phyloP scores from a whole-genome alignment of 164 flowering plant genomes.

The Stephania japonica region DNA sequence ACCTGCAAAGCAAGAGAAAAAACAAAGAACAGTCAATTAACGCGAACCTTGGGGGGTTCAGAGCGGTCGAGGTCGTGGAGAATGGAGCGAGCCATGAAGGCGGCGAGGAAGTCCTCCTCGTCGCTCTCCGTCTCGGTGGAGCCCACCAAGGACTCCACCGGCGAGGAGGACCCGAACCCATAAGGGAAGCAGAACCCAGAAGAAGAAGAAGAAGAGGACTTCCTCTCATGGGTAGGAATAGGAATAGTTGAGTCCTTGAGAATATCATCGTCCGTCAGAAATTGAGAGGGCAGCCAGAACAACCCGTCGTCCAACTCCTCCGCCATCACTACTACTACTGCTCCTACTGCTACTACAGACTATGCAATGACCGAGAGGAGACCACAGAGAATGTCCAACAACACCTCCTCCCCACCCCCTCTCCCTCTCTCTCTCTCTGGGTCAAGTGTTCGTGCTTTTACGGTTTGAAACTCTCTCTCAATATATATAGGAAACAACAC shows the following conservation, averaged over 20 bases:
- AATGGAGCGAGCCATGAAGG: constrained; percentile 37
- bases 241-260: no score
- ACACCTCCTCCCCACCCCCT: neutral
- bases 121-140: constrained; percentile 56
- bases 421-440: neutral
- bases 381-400: neutral
- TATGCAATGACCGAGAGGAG: no score
- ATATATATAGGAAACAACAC: no score
- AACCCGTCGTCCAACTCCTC: constrained; percentile 45
- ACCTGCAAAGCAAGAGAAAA: neutral
- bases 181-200: constrained; percentile 30
- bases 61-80: constrained; percentile 25
- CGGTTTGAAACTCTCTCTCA: neutral
- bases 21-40: no score
- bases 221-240: no score
- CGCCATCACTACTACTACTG: constrained; percentile 29
- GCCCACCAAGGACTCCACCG: constrained; percentile 43
- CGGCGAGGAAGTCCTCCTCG: constrained; percentile 44
- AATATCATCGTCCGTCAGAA: constrained; percentile 44
- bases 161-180: constrained; percentile 38
- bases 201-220: constrained; percentile 31
- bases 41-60: constrained; percentile 33
- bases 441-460: neutral
- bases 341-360: neutral
- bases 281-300: constrained; percentile 64